Conservation (phyloP, 768 basidiomycete genomes). For the Suillus subluteus region DNA sequence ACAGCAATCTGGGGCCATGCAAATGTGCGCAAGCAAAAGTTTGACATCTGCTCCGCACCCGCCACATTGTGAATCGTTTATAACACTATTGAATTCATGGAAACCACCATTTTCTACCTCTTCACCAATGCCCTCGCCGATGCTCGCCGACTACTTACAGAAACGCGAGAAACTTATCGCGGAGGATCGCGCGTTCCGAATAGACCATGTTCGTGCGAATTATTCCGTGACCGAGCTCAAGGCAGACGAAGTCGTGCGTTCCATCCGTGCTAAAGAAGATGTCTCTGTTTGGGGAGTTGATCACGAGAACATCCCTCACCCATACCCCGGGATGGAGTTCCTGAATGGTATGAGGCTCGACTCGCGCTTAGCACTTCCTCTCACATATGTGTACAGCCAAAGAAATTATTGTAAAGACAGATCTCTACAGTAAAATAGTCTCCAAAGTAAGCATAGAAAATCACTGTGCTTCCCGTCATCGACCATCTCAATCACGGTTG, state of each 20-base stretch:
- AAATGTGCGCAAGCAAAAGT: neutral
- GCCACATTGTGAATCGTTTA: neutral
- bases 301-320: slow-evolving; percentile 54
- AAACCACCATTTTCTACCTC: no score
- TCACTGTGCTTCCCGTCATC: neutral
- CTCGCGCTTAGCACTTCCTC: neutral
- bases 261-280: slow-evolving; percentile 56
- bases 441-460: slow-evolving; percentile 31
- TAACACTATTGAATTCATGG: neutral
- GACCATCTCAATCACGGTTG: neutral
- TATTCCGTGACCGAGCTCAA: slow-evolving; percentile 45
- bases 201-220: slow-evolving; percentile 39
- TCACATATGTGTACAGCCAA: slow-evolving; percentile 26
- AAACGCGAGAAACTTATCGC: slow-evolving; percentile 33
- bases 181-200: slow-evolving; percentile 54
- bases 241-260: slow-evolving; percentile 60
- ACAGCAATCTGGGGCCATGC: neutral
- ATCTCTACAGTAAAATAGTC: slow-evolving; percentile 41
- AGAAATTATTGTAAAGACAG: slow-evolving; percentile 40
- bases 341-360: slow-evolving; percentile 52
- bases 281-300: slow-evolving; percentile 58
- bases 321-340: slow-evolving; percentile 79
- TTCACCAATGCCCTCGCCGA: neutral
- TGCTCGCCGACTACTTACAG: slow-evolving; percentile 17
- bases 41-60: neutral